Percentiles rank a stretch among this genome's conserved stretches.
Conservation (phyloP, 2,329 filamentous ascomycete species). For the Purpureocillium lavendulum region DNA sequence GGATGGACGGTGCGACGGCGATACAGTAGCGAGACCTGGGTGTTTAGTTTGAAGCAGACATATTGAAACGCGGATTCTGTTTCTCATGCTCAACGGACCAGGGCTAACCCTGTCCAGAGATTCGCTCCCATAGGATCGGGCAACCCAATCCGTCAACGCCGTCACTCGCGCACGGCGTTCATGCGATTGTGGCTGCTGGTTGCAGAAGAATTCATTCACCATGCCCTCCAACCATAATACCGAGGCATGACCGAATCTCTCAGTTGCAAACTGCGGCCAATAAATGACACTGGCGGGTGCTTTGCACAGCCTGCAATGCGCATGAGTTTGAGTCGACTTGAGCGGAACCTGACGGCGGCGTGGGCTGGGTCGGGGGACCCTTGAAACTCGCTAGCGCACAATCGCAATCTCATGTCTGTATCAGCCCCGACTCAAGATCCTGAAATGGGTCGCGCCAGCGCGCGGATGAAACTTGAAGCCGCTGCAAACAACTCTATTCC, state of each 20-base stretch:
- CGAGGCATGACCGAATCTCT: no score
- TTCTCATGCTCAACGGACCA: constrained; percentile 6
- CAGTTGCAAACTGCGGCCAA: no score
- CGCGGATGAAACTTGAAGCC: constrained; percentile 5
- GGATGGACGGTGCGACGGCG: constrained; percentile 3
- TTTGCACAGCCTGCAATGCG: no score
- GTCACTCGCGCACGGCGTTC: no score
- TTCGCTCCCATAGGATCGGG: no score
- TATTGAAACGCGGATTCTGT: constrained; percentile 18
- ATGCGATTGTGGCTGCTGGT: no score
- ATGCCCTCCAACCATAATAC: no score
- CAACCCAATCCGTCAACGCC: no score
- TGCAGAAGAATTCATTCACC: no score
- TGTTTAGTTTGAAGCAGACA: constrained; percentile 22
- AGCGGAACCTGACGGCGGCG: background rate
- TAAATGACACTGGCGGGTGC: no score
- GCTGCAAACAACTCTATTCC: constrained; percentile 9
- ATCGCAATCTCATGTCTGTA: constrained; percentile 39
- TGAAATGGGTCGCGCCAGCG: background rate
- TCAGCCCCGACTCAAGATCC: constrained; percentile 27
- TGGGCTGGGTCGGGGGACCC: constrained; percentile 21
- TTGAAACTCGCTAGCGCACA: constrained; percentile 46
- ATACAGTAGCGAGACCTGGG: constrained; percentile 9
- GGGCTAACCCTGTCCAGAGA: background rate
- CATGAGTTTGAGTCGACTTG: no score